Evolutionary conservation across 2,329 filamentous ascomycete species (phyloP).

Genomic region (Scytalidium sp.): DNA sequence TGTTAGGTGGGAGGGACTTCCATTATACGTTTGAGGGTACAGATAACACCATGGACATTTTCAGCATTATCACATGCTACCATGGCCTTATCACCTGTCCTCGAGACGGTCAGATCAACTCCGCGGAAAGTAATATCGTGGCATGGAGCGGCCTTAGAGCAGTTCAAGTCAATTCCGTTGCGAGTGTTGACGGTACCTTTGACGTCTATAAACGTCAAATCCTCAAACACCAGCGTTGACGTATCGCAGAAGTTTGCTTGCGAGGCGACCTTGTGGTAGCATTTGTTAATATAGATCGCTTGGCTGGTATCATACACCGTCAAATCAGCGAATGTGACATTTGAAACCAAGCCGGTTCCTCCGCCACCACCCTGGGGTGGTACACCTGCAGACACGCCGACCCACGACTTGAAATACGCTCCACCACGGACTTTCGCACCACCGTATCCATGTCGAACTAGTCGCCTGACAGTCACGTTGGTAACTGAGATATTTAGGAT

Average conservation of each 20-base stretch:
- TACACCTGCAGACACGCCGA: neutral
- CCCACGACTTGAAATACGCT: slow-evolving; percentile 3
- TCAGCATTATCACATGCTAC: neutral
- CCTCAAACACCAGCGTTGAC: neutral
- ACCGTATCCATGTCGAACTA: neutral
- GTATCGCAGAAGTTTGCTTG: slow-evolving; percentile 1
- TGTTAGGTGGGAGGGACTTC: too few species aligned
- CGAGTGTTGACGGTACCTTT: neutral
- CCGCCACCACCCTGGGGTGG: slow-evolving; percentile 2
- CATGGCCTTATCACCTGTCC: neutral
- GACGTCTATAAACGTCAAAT: slow-evolving; percentile 1
- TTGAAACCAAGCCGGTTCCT: slow-evolving; percentile 1
- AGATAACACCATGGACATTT: neutral
- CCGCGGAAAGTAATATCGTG: neutral
- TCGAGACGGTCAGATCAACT: neutral
- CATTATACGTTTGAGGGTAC: too few species aligned
- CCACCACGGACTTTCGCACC: slow-evolving; percentile 1
- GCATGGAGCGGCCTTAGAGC: slow-evolving; percentile 4
- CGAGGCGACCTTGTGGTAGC: slow-evolving; percentile 1
- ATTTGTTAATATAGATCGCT: slow-evolving; percentile 3
- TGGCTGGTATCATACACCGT: neutral
- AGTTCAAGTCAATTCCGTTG: slow-evolving; percentile 4
- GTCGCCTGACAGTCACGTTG: neutral
- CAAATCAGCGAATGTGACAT: slow-evolving; percentile 1
- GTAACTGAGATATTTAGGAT: slow-evolving; percentile 1